Evolutionary conservation across 2,329 filamentous ascomycete species (phyloP), one percentile per base, ranked within the genome.

Genomic region (Trichothecium sympodiale): DNA sequence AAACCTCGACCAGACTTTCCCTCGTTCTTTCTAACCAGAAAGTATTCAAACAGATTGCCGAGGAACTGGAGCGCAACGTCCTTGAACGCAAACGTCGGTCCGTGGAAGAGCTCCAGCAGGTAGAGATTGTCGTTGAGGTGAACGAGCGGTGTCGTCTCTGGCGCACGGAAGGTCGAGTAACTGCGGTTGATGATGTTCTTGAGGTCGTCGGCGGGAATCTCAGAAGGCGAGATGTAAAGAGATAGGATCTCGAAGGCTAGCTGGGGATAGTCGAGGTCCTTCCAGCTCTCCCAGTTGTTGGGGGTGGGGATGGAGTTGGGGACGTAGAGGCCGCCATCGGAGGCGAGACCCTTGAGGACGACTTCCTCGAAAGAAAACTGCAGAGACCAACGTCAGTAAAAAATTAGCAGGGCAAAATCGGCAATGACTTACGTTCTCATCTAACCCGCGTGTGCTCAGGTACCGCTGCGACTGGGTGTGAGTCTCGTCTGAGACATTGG

Each of bases 21-120:
- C 53, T 74, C 52, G 46, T 91, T 91, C 57, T 74, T 77, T 46
- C 83, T 67, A 5, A 80, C 71, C 10, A 91, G 67, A 57, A 91
- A 89, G 57, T 89, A 91, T 59, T 93, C 84, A 46, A 93, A 96
- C 3, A 98, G 67, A 52, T 98, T 96, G n/a, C 91, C 91, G 3
- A 98, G 65, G 53, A 95, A 91, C 50, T 96, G 89, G 42, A 96
- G 67, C 13, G 88, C 88, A 35, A 88, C 83, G 59, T 96, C 89
- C 62, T 96, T 94, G 68, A 96, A 96, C 3, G 89, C 83, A 55
- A 87, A 95, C 1, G 82, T 96, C 5, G 88, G 91, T 2, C 91
- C 91, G 56, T 96, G 89, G 69, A 96, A 98, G 30, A 98, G 73
- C 60, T 98, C 91, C 25, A 98, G 74, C 38, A 95, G 67, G 54